Conservation (phyloP, 257 asterid species). For the Verbascum thapsus region DNA sequence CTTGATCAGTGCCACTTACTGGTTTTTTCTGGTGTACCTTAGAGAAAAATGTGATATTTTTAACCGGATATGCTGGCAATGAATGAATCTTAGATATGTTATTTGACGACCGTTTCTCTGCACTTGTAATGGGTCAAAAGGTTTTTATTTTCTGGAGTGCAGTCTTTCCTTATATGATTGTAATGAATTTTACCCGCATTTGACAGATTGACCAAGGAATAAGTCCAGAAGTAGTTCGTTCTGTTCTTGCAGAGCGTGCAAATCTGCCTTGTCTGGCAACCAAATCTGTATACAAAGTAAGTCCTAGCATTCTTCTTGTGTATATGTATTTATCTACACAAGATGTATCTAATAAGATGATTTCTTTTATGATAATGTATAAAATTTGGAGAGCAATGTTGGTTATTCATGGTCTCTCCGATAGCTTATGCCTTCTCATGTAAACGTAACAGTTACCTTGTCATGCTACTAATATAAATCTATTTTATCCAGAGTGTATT, state of each 20-base stretch:
- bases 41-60: not conserved
- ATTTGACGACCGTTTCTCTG: constrained; percentile 11
- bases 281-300: constrained; percentile 72
- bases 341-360: constrained; percentile 5
- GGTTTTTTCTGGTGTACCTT: not conserved
- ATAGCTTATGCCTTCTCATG: not conserved
- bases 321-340: constrained; percentile 5
- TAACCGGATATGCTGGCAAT: not conserved
- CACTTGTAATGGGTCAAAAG: constrained; percentile 9
- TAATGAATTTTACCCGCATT: constrained; percentile 33
- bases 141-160: constrained; percentile 6
- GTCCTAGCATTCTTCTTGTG: constrained; percentile 24
- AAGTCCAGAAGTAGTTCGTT: constrained; percentile 86
- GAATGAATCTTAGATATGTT: not conserved
- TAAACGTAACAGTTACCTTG: constrained; percentile 8
- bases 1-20: not conserved
- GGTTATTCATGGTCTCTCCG: constrained; percentile 8
- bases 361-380: constrained; percentile 4
- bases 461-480: constrained; percentile 5
- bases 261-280: constrained; percentile 77
- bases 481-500: not conserved
- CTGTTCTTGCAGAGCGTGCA: constrained; percentile 86
- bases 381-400: constrained; percentile 1
- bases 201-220: constrained; percentile 81
- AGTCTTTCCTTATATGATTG: constrained; percentile 12